Percentiles rank a stretch among this genome's conserved stretches.
phyloP scores from a whole-genome alignment of 495 filamentous ascomycete species.

The Talaromyces wortmannii region DNA sequence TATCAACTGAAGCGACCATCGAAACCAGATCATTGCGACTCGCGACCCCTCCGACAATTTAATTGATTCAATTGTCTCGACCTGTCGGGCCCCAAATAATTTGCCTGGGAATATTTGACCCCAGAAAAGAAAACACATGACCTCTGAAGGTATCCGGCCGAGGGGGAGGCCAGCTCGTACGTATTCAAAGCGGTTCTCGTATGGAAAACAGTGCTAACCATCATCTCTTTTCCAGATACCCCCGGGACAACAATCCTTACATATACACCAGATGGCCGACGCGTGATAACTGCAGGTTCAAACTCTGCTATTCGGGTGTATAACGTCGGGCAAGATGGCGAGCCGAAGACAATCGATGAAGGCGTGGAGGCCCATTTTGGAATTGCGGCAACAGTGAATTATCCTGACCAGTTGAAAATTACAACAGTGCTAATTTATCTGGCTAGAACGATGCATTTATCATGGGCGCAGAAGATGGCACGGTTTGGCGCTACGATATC shows the following conservation, averaged over 20 bases:
- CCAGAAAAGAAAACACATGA: constrained; percentile 17
- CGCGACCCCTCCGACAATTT: background rate
- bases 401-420: background rate
- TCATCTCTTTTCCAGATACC: constrained; percentile 41
- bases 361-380: constrained; percentile 73
- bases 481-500: constrained; percentile 80
- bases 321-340: constrained; percentile 81
- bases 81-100: too few relatives aligned
- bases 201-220: background rate
- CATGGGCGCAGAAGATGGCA: constrained; percentile 86
- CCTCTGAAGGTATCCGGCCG: constrained; percentile 31
- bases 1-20: too few relatives aligned
- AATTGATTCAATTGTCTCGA: background rate
- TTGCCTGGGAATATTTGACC: too few relatives aligned
- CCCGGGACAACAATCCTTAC: constrained; percentile 57
- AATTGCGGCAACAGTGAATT: constrained; percentile 63
- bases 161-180: constrained; percentile 39
- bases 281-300: constrained; percentile 76
- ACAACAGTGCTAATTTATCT: constrained; percentile 15
- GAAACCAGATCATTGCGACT: too few relatives aligned
- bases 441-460: constrained; percentile 83
- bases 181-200: constrained; percentile 6
- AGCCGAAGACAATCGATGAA: constrained; percentile 85
- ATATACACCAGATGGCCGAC: constrained; percentile 64
- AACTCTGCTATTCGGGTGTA: constrained; percentile 90